Evolutionary conservation across 1,139 yeast genomes (phyloP), one percentile per base, ranked within the genome.

Genomic region (Blastobotrys petasosporus): DNA sequence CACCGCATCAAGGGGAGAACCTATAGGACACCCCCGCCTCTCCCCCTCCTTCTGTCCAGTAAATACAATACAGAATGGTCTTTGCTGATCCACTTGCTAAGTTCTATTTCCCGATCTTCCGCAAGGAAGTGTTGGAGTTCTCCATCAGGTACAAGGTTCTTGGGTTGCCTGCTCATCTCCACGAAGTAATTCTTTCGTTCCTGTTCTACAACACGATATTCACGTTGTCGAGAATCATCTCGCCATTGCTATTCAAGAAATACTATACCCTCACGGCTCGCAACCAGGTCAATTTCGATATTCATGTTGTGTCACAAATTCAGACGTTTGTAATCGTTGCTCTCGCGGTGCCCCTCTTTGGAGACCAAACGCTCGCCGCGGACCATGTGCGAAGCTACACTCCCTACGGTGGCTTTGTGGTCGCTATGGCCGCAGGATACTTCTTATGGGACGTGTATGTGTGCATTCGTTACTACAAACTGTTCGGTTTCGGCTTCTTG

Each of bases 371-470:
- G 42, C 63, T 77, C 29, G 76, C 78, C 50, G 71, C 78, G 41
- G 71, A 63, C 51, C 52, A 55, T 13, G 51, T 90, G n/a, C 75
- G 77, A 55, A 87, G 84, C 1, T 75, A 76, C 57, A 79, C 84
- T 29, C 86, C 90, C 3, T 87, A 84, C 59, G 79, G 83, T 1
- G 85, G 85, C 12, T 74, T 86, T 46, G 82, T 87, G 28, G 68
- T 79, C 34, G 72, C 94, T 2, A 68, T 81, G 62, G 90, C 95
- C 4, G 61, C 76, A 28, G 96, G 96, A 1, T 92, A 92, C 69
- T 92, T 92, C 62, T 56, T 86, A n/a, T 92, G 98, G 97, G 98
- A 92, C 63, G 64, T 83, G 23, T 64, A 71, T 49, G 80, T 86
- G 51, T 87, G 95, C 44, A 41, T 75, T 7, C 63, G 67, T 43